Evolutionary conservation across 2,329 filamentous ascomycete species (phyloP), one percentile per base, ranked within the genome.

Genomic region (Pseudogymnoascus sp.): DNA sequence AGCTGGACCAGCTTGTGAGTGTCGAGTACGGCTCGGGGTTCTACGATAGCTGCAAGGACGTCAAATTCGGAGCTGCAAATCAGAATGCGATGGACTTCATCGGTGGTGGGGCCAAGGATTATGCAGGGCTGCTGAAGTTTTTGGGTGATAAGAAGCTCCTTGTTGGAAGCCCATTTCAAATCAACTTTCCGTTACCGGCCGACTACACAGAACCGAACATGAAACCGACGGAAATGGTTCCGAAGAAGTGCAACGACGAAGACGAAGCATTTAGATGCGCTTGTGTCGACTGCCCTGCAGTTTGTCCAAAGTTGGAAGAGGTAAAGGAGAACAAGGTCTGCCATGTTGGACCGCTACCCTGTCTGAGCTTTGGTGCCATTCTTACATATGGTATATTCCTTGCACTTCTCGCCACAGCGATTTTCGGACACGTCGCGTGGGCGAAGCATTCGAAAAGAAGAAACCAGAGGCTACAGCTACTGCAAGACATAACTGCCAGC

Each of bases 31-130:
- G 91, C 43, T 81, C 83, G 7, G 91, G 89, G 1, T 95, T 99
- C 77, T 99, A 92, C 73, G 83, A 96, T 74, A 99, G 94, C 76
- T 99, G 94, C 79, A 97, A 97, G 75, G 91, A 99, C 73, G 93
- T 99, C 75, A 99, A 99, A 72, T 97, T 97, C 70, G 94, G 94
- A 36, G 89, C 92, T 6, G 92, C 93, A 41, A 96, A 96, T 71
- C 88, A 90, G 63, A 91, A 88, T 69, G 94, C 93, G 14, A 99
- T 99, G 83, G 88, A 93, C 68, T 86, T 99, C 68, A 97, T 99
- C 64, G 95, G 94, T 33, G 94, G 94, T 14, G 92, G 93, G 14
- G 94, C 94, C 11, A 93, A 92, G 74, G 90, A 97, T 72, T 95
- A 93, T 73, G 84, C 85, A 0, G 83, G 89, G 41, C 89, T 99